These are phyloP conservation scores for Leishmania arabica DNA, from an alignment of 208 protist genomes.

Conservation along the genomic window DNA sequence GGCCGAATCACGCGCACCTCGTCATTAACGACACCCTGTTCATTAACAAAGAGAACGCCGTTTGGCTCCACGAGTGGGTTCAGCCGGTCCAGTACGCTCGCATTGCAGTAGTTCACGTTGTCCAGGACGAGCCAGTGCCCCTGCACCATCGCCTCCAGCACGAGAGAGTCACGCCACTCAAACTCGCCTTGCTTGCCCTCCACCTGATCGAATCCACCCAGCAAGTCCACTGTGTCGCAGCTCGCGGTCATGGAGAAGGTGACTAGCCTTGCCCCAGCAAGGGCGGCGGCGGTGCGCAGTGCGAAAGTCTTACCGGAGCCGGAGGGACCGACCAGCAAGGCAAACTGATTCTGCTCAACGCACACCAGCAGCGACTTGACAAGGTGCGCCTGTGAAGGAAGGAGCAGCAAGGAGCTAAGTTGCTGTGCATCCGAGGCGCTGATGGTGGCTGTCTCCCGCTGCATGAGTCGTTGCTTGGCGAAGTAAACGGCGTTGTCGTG, in stretches of 20 bases:
- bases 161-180: conserved; percentile 99
- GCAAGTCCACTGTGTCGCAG: conserved; percentile 99
- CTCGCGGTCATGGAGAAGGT: conserved; percentile 98
- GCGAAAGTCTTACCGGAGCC: conserved; percentile 97
- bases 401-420: conserved; percentile 48
- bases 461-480: conserved; percentile 39
- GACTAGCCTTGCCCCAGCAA: conserved; percentile 91
- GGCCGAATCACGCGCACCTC: conserved; percentile 93
- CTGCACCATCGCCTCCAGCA: conserved; percentile 94
- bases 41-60: conserved; percentile 95
- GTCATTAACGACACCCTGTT: conserved; percentile 96
- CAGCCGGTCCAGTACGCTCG: conserved; percentile 99
- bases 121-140: conserved; percentile 99
- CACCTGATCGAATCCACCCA: conserved; percentile 99
- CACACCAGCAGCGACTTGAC: conserved; percentile 90
- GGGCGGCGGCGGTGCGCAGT: conserved; percentile 91
- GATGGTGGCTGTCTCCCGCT: conserved; percentile 13
- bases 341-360: conserved; percentile 95
- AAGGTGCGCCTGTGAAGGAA: conserved; percentile 66
- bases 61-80: conserved; percentile 99
- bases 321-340: conserved; percentile 95
- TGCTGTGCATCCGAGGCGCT: conserved; percentile 19
- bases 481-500: conserved; percentile 60
- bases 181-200: conserved; percentile 96
- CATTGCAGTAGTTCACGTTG: conserved; percentile 99